Conservation (phyloP, 2,329 filamentous ascomycete genomes). For the Periglandula ipomoeae region DNA sequence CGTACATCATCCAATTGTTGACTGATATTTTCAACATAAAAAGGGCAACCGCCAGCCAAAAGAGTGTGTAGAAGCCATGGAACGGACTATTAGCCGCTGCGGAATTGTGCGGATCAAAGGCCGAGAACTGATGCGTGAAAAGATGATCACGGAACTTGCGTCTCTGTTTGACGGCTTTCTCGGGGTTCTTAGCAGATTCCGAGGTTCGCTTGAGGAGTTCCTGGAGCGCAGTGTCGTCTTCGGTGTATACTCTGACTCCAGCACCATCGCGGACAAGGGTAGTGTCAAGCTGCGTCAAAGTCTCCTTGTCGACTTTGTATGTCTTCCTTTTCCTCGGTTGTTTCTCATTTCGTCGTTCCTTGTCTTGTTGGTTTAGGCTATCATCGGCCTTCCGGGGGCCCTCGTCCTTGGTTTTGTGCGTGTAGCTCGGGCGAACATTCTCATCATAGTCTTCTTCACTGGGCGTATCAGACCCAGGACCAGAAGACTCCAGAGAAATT, state of each 20-base stretch:
- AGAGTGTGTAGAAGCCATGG: conserved; percentile 70
- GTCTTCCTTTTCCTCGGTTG: conserved; percentile 1
- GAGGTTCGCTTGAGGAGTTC: conserved; percentile 18
- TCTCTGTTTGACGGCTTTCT: conserved; percentile 9
- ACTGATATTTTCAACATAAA: conserved; percentile 58
- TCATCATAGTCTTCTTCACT: conserved; percentile 39
- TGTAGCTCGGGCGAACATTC: conserved; percentile 20
- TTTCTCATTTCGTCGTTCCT: neutral
- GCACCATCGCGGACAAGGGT: conserved; percentile 16
- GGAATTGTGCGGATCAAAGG: conserved; percentile 65
- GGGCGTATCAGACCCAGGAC: conserved; percentile 28
- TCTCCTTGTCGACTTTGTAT: neutral
- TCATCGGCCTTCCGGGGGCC: neutral
- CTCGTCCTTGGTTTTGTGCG: conserved; percentile 5
- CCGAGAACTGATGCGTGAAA: conserved; percentile 64
- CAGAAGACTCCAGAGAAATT: conserved; percentile 12
- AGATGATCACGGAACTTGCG: conserved; percentile 41
- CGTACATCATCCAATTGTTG: conserved; percentile 59
- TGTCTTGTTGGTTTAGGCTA: neutral
- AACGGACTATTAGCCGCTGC: conserved; percentile 58
- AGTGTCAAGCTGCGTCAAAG: neutral
- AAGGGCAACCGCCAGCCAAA: conserved; percentile 63
- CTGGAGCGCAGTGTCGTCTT: conserved; percentile 20
- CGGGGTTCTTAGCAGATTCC: conserved; percentile 14
- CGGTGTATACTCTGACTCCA: conserved; percentile 17